A percentile compares a stretch with the other conserved stretches of the same genome.
Evolutionary conservation across 148 eudicot species (phyloP).

Genomic region (Rhododendron molle): DNA sequence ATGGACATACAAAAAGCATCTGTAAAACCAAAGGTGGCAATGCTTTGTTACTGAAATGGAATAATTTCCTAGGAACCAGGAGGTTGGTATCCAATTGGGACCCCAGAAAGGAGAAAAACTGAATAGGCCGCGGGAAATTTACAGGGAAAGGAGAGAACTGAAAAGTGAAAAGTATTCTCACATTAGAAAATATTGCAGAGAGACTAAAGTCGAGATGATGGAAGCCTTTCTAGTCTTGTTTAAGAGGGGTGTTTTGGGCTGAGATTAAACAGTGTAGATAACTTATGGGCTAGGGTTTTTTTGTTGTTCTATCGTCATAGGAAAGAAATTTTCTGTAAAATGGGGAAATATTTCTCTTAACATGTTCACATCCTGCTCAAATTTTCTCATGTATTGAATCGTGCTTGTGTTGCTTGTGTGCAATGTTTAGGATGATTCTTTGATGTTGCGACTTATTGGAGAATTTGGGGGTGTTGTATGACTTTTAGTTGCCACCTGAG

Average conservation of each 20-base stretch:
- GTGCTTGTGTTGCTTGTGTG: background rate
- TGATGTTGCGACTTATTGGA: background rate
- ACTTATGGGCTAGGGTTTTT: background rate
- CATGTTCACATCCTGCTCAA: background rate
- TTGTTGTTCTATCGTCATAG: no score
- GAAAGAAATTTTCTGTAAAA: no score
- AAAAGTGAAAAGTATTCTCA: background rate
- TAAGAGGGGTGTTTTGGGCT: background rate
- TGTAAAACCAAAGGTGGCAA: background rate
- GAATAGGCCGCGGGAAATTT: background rate
- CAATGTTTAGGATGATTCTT: background rate
- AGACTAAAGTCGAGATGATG: background rate
- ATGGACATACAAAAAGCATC: background rate
- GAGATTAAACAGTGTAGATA: background rate
- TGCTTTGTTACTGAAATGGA: background rate
- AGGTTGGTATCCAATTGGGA: background rate
- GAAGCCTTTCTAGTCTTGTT: background rate
- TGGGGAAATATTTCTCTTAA: no score
- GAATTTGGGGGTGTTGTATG: background rate
- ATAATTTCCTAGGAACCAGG: background rate
- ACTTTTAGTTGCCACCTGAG: background rate
- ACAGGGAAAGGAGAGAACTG: background rate
- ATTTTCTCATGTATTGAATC: background rate
- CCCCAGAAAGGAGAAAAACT: background rate
- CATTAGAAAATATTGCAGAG: background rate